phyloP scores from a whole-genome alignment of 352 stramenopile genomes.

The Globisporangium viniferum region DNA sequence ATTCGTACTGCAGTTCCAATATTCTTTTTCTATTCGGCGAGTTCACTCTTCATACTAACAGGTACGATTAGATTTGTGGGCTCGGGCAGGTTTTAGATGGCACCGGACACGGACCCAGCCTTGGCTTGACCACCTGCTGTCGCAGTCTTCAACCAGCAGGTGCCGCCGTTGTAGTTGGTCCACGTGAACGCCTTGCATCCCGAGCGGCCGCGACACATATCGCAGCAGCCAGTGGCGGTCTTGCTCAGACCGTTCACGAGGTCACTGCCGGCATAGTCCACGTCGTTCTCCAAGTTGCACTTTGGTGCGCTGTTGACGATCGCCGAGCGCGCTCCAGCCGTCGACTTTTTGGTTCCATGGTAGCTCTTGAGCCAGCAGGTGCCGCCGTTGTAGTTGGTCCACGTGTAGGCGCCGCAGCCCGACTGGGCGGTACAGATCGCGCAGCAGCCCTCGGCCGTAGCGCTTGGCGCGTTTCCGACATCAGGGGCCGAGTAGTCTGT shows the following conservation, averaged over 20 bases:
- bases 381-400: slow-evolving; percentile 44
- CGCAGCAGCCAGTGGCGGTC: neutral
- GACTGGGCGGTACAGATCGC: slow-evolving; percentile 22
- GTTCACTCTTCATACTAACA: neutral
- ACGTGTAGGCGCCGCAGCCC: slow-evolving; percentile 49
- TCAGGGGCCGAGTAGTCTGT: slow-evolving; percentile 24
- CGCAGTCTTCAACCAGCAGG: slow-evolving; percentile 51
- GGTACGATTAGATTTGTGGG: too few species aligned
- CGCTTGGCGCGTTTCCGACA: slow-evolving; percentile 9
- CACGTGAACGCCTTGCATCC: slow-evolving; percentile 37
- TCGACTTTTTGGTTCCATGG: neutral
- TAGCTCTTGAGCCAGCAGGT: slow-evolving; percentile 58
- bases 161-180: slow-evolving; percentile 43
- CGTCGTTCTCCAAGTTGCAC: slow-evolving; percentile 9
- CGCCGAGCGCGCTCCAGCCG: neutral
- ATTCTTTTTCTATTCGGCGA: neutral
- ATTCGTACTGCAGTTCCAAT: neutral
- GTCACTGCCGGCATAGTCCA: slow-evolving; percentile 8
- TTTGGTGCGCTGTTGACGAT: neutral
- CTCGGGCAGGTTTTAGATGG: neutral
- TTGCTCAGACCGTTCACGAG: neutral
- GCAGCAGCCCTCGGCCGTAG: slow-evolving; percentile 19
- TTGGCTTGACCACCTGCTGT: neutral
- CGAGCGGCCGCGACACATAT: slow-evolving; percentile 7
- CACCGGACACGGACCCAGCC: neutral